Percentiles rank a stretch among this genome's conserved stretches.
These are phyloP conservation scores for Pterocarpus santalinus DNA, from an alignment of 306 rosid species.

Conservation along the genomic window DNA sequence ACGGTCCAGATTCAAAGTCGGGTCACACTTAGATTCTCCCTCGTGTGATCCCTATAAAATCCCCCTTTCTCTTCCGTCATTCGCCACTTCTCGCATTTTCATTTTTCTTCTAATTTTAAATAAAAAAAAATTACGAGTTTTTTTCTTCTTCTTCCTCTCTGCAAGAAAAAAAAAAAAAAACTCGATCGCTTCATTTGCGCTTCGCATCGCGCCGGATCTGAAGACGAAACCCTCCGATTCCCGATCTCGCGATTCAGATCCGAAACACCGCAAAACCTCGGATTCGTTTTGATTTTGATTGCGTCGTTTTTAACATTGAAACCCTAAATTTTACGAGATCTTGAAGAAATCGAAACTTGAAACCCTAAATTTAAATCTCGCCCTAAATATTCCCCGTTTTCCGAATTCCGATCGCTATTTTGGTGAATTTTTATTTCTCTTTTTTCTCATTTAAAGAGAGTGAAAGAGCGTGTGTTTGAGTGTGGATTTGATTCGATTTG, in stretches of 20 bases:
- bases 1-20: constrained; percentile 68
- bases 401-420: background rate
- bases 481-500: background rate
- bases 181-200: constrained; percentile 8
- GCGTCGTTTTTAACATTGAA: background rate
- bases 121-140: background rate
- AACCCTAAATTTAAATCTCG: constrained; percentile 52
- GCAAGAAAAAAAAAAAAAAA: background rate
- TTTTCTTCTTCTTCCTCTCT: background rate
- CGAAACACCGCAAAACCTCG: background rate
- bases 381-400: background rate
- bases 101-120: background rate
- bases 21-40: constrained; percentile 32
- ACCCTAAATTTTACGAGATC: constrained; percentile 36
- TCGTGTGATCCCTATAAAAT: constrained; percentile 38
- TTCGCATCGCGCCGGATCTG: constrained; percentile 40
- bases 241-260: constrained; percentile 39
- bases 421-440: background rate
- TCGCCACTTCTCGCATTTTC: background rate
- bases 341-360: constrained; percentile 31
- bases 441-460: too few species aligned
- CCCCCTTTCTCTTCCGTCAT: background rate
- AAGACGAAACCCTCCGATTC: background rate
- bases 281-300: background rate
- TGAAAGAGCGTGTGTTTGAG: background rate